Percentiles rank a stretch among this genome's conserved stretches.
phyloP scores from a whole-genome alignment of 106 monocot genomes.

The Phalaenopsis equestris region DNA sequence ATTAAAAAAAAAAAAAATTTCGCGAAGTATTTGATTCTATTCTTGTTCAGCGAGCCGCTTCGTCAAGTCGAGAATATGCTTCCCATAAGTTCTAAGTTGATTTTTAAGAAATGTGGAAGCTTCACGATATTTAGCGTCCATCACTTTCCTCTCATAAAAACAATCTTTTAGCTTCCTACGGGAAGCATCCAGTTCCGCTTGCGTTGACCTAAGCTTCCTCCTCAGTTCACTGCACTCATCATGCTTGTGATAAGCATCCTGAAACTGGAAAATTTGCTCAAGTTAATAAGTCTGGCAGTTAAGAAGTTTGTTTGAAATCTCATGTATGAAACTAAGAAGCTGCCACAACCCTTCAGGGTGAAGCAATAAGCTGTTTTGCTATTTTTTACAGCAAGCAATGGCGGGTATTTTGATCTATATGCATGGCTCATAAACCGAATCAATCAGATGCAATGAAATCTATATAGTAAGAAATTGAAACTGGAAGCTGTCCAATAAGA shows the following conservation, averaged over 20 bases:
- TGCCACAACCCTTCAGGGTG: too few species aligned
- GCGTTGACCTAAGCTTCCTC: slow-evolving; percentile 29
- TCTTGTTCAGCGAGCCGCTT: slow-evolving; percentile 34
- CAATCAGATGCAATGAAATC: too few species aligned
- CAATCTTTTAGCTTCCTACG: slow-evolving; percentile 32
- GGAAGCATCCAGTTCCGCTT: slow-evolving; percentile 42
- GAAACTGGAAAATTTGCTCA: slow-evolving; percentile 1
- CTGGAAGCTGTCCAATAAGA: too few species aligned
- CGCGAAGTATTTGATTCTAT: not conserved
- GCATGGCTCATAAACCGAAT: too few species aligned
- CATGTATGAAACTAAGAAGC: too few species aligned
- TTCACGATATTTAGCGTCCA: slow-evolving; percentile 59
- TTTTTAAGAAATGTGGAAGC: slow-evolving; percentile 48
- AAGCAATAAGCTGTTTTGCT: too few species aligned
- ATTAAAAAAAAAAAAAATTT: too few species aligned
- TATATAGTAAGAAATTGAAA: too few species aligned
- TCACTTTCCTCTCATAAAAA: slow-evolving; percentile 34
- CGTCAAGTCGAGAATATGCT: slow-evolving; percentile 53
- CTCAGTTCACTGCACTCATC: slow-evolving; percentile 52
- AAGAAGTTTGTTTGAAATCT: too few species aligned
- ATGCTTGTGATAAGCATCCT: slow-evolving; percentile 34
- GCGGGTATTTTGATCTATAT: too few species aligned
- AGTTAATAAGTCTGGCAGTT: not conserved
- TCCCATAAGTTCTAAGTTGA: slow-evolving; percentile 40
- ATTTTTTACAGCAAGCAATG: too few species aligned